These are phyloP conservation scores for Pythium scleroteichum DNA, from an alignment of 352 stramenopile species.

Conservation along the genomic window DNA sequence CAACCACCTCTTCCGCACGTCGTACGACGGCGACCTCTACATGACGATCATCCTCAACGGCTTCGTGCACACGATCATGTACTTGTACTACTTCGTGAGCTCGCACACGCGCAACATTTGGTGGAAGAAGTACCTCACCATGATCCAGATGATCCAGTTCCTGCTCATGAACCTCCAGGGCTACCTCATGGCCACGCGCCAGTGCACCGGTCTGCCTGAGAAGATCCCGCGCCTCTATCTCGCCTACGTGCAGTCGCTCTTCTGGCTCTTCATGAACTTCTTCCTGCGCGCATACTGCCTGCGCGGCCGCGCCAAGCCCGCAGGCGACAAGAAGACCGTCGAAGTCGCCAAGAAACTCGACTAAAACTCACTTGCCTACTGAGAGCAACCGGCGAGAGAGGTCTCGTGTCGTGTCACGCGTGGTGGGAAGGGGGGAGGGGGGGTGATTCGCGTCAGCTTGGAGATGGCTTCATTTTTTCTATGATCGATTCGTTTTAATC, in stretches of 20 bases:
- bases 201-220: slow-evolving; percentile 60
- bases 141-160: slow-evolving; percentile 93
- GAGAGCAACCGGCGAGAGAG: not conserved
- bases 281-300: slow-evolving; percentile 99
- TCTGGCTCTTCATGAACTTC: slow-evolving; percentile 96
- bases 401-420: not conserved
- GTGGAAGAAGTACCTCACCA: slow-evolving; percentile 95
- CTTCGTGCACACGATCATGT: slow-evolving; percentile 97
- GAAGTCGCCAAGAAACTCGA: slow-evolving; percentile 23
- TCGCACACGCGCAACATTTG: slow-evolving; percentile 95
- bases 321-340: slow-evolving; percentile 15
- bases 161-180: slow-evolving; percentile 56
- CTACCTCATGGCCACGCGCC: slow-evolving; percentile 58
- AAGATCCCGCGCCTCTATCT: slow-evolving; percentile 83
- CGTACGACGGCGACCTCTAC: slow-evolving; percentile 94
- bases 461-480: slow-evolving; percentile 24
- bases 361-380: slow-evolving; percentile 5
- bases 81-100: slow-evolving; percentile 97
- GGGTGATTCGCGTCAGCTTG: too few relatives aligned
- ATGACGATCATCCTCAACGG: slow-evolving; percentile 93
- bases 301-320: slow-evolving; percentile 18
- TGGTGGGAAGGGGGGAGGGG: not conserved
- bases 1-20: slow-evolving; percentile 89
- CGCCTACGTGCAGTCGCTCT: slow-evolving; percentile 93
- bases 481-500: slow-evolving; percentile 8